These are phyloP conservation scores for Metschnikowia kofuensis DNA, from an alignment of 805 yeast species.

Conservation along the genomic window DNA sequence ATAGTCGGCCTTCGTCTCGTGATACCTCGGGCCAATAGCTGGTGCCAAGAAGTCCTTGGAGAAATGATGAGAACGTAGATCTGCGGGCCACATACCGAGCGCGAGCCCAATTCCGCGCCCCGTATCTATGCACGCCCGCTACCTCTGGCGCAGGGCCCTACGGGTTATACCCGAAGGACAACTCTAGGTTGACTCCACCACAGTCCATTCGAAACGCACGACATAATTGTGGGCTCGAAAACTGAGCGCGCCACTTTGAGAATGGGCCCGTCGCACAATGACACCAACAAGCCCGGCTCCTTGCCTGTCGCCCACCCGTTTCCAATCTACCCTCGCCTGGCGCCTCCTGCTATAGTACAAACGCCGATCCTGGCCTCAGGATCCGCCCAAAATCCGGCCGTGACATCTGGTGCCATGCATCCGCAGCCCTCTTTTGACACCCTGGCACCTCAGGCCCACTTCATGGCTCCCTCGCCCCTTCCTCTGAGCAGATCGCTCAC, in stretches of 20 bases:
- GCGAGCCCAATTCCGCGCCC: not conserved
- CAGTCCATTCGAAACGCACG: not conserved
- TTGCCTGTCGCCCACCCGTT: not conserved
- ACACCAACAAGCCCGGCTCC: not conserved
- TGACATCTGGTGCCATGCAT: not conserved
- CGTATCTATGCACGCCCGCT: not conserved
- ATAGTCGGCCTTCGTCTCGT: too few species aligned
- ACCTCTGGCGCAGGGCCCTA: not conserved
- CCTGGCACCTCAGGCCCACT: constrained; percentile 2
- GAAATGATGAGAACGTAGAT: too few species aligned
- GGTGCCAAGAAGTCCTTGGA: too few species aligned
- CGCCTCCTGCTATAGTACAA: constrained; percentile 4
- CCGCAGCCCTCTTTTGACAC: constrained; percentile 2
- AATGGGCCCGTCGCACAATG: constrained; percentile 2
- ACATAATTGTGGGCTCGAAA: not conserved
- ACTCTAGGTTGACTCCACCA: not conserved
- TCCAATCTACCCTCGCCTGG: constrained; percentile 1
- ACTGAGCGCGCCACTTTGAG: not conserved
- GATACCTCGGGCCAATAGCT: too few species aligned
- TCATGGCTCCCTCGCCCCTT: constrained; percentile 3
- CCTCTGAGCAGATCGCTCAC: not conserved
- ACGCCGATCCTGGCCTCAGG: constrained; percentile 4
- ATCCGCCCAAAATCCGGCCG: not conserved
- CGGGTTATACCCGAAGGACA: not conserved
- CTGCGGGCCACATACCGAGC: too few species aligned